A percentile compares a stretch with the other conserved stretches of the same genome.
phyloP scores from a whole-genome alignment of 192 early-diverging fungal genomes.

The Helicostylum pulchrum region DNA sequence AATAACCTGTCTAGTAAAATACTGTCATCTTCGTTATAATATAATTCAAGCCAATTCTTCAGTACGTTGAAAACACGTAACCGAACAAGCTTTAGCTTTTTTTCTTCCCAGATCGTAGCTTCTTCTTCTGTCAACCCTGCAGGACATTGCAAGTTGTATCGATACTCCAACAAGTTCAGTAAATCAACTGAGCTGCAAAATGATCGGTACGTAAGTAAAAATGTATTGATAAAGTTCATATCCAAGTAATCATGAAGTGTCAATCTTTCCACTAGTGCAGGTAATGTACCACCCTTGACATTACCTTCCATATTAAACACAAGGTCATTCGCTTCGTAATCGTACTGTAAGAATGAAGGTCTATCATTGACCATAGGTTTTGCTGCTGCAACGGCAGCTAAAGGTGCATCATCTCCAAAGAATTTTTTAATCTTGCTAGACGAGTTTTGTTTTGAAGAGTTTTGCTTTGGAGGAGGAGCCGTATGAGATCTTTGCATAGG shows the following conservation, averaged over 20 bases:
- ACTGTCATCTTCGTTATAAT: conserved; percentile 75
- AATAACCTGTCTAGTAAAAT: conserved; percentile 27
- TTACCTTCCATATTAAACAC: conserved; percentile 73
- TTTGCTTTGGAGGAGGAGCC: not conserved
- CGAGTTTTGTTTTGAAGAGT: not conserved
- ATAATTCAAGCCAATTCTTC: conserved; percentile 91
- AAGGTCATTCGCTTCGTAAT: conserved; percentile 63
- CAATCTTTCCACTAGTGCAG: conserved; percentile 75
- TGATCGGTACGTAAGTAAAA: conserved; percentile 89
- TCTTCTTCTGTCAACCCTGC: conserved; percentile 60
- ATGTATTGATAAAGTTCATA: conserved; percentile 74
- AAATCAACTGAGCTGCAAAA: conserved; percentile 80
- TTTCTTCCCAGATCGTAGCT: conserved; percentile 73
- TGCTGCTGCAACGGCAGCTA: conserved; percentile 1
- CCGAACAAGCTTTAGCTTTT: conserved; percentile 82
- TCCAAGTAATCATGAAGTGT: conserved; percentile 72
- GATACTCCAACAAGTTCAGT: conserved; percentile 66
- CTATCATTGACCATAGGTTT: conserved; percentile 28
- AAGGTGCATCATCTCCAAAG: conserved; percentile 54
- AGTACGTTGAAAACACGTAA: conserved; percentile 90
- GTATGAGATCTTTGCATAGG: not conserved
- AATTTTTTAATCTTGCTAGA: conserved; percentile 52
- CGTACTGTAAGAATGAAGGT: conserved; percentile 68
- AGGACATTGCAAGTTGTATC: conserved; percentile 76
- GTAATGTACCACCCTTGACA: conserved; percentile 78